phyloP scores from a whole-genome alignment of 441 rosid genomes.

The Aleurites moluccanus region DNA sequence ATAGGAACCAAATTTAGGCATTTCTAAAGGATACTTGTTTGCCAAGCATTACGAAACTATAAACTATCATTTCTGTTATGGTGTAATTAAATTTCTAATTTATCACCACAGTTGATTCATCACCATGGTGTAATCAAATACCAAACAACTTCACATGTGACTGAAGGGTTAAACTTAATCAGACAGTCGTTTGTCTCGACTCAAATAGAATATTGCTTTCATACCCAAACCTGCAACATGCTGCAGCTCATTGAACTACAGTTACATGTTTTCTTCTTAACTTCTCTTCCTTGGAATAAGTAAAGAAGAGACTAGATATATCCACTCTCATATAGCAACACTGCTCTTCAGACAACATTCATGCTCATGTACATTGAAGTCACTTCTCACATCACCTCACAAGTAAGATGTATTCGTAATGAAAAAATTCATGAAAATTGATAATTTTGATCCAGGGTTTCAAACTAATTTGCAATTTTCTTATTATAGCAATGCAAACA shows the following conservation, averaged over 20 bases:
- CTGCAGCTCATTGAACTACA: not conserved
- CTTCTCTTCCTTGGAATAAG: not conserved
- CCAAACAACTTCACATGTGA: not conserved
- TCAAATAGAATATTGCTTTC: not conserved
- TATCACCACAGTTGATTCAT: not conserved
- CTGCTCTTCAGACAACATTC: not conserved
- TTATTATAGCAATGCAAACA: not conserved
- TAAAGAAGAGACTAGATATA: not conserved
- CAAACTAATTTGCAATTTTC: not conserved
- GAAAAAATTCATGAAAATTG: not conserved
- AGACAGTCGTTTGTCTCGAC: not conserved
- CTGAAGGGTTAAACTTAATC: constrained; percentile 2
- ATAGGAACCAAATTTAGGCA: not conserved
- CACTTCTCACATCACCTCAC: not conserved
- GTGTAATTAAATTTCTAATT: not conserved
- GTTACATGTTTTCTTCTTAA: not conserved
- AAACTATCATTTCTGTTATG: not conserved
- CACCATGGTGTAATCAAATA: not conserved
- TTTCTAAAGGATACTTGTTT: not conserved
- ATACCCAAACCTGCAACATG: constrained; percentile 6
- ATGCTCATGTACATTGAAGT: not conserved
- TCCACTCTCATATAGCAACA: not conserved
- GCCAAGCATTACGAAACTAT: not conserved
- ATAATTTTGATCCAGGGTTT: not conserved
- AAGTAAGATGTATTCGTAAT: not conserved